phyloP scores from a whole-genome alignment of 2,329 filamentous ascomycete genomes.

The Colletotrichum chlorophyti region DNA sequence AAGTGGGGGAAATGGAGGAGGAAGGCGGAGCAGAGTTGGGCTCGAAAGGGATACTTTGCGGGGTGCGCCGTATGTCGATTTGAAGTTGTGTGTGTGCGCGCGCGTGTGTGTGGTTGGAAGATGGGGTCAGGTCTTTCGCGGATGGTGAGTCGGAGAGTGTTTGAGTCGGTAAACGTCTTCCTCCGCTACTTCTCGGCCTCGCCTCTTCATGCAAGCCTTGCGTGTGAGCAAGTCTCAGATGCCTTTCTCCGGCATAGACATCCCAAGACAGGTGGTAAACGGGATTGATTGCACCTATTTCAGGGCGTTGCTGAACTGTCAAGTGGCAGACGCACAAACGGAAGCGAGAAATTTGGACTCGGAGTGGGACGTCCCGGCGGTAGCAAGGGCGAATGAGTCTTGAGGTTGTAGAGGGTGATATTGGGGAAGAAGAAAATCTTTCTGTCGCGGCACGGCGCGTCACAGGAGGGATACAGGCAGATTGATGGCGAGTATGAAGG shows the following conservation, averaged over 20 bases:
- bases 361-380: slow-evolving; percentile 20
- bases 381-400: slow-evolving; percentile 1
- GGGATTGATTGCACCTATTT: slow-evolving; percentile 8
- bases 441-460: slow-evolving; percentile 19
- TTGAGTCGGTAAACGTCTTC: not conserved
- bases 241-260: not conserved
- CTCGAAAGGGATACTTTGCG: slow-evolving; percentile 21
- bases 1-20: slow-evolving; percentile 34
- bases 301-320: slow-evolving; percentile 6
- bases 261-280: not conserved
- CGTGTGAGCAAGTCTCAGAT: slow-evolving; percentile 9
- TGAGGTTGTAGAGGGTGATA: slow-evolving; percentile 1
- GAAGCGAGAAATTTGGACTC: slow-evolving; percentile 16
- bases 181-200: slow-evolving; percentile 6
- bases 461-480: slow-evolving; percentile 19
- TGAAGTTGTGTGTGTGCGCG: too few species aligned
- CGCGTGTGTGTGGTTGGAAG: slow-evolving; percentile 6
- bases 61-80: slow-evolving; percentile 20
- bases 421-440: slow-evolving; percentile 2
- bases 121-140: not conserved
- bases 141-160: not conserved
- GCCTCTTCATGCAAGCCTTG: slow-evolving; percentile 15
- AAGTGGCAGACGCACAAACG: slow-evolving; percentile 11
- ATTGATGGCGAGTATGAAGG: slow-evolving; percentile 19
- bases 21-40: slow-evolving; percentile 25